Evolutionary conservation across 805 yeast species (phyloP), one percentile per base, ranked within the genome.

Genomic region (Phaffomyces opuntiae): DNA sequence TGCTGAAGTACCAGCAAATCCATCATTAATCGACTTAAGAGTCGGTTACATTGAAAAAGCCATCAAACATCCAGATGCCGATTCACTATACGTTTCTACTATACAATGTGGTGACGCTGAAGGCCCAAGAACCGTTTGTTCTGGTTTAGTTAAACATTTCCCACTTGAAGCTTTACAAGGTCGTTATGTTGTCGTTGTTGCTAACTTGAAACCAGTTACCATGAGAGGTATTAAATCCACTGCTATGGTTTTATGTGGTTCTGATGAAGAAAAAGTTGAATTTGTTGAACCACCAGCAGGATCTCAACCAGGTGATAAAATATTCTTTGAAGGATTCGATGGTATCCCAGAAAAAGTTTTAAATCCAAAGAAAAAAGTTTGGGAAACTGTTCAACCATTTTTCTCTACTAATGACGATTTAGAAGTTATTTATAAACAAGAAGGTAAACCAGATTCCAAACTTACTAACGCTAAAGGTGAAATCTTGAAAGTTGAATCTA

Each of bases 1-100:
- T 40, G 80, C 79, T 21, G 69, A 61, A 39, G 77, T 74, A 32
- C 83, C 86, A 45, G 83, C 91, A 56, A 74, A 72, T 56, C 96
- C 98, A 47, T 78, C 95, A 17, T 72, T 82, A 75, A 80, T 93
- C 62, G 97, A 90, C 64, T 80, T 93, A 69, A 81, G 95, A 64
- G 96, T 93, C 51, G 99, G 99, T 44, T 88, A 83, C 75, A 93
- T 93, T 61, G 89, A 91, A 72, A 93, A 95, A 73, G 96, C 97
- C 44, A 75, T 87, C 61, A 87, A 87, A 67, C 99, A 93, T 71
- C 99, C 99, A 52, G 91, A 93, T 66, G 99, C 99, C 33, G 99
- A 93, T 68, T 77, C 96, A 2, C 74, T 93, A 59, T 93, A 93
- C 65, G 96, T 93, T 47, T 93, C 98, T 27, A 93, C 99, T 43